A percentile compares a stretch with the other conserved stretches of the same genome.
Evolutionary conservation across 2,329 filamentous ascomycete species (phyloP).

Genomic region (Fusarium odoratissimum): DNA sequence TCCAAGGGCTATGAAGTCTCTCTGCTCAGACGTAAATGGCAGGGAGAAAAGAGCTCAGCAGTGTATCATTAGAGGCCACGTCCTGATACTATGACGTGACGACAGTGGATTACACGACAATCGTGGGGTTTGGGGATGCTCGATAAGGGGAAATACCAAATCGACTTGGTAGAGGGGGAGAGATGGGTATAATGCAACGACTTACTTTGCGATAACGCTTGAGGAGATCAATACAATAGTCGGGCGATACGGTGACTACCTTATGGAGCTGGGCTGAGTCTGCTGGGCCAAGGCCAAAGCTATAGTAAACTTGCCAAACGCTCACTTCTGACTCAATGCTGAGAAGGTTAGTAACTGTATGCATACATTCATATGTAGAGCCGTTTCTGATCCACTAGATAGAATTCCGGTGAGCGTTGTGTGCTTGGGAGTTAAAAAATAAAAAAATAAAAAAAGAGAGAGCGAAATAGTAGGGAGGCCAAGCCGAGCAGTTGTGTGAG

Average conservation of each 20-base stretch:
- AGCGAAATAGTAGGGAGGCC: constrained; percentile 5
- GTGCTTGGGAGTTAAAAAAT: constrained; percentile 1
- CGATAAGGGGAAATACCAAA: constrained; percentile 20
- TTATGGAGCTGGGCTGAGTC: constrained; percentile 20
- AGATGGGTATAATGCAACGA: constrained; percentile 13
- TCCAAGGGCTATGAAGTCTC: constrained; percentile 9
- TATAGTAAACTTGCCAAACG: constrained; percentile 32
- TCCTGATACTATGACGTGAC: constrained; percentile 42
- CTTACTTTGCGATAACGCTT: constrained; percentile 32
- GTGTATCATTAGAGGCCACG: constrained; percentile 35
- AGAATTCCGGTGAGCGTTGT: neutral
- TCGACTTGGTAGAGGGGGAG: constrained; percentile 1
- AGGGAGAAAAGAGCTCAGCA: constrained; percentile 4
- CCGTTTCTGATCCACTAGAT: constrained; percentile 24
- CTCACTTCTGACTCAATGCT: constrained; percentile 39
- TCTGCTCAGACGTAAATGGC: neutral
- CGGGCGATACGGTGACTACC: constrained; percentile 21
- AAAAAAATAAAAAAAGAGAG: neutral
- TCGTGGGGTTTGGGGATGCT: constrained; percentile 20
- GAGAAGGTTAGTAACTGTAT: constrained; percentile 33
- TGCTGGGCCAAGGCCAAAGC: constrained; percentile 28
- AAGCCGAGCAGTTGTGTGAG: constrained; percentile 31
- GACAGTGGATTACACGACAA: constrained; percentile 26
- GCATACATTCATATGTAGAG: constrained; percentile 33
- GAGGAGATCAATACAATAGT: constrained; percentile 34